phyloP scores from a whole-genome alignment of 805 yeast species.

The Cyberlindnera euphorbiiphila region DNA sequence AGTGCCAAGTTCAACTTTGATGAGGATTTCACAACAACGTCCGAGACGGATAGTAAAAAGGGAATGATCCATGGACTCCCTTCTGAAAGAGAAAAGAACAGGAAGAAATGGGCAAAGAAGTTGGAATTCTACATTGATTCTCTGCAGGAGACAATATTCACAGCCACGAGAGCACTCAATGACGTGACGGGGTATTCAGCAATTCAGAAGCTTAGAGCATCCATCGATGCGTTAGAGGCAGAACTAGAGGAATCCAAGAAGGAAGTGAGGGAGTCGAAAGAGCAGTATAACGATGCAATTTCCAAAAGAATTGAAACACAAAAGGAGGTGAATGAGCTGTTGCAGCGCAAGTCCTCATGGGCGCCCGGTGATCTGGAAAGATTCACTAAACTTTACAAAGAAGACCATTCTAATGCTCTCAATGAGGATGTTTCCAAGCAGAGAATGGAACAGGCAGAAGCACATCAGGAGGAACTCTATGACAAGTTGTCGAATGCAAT shows the following conservation, averaged over 20 bases:
- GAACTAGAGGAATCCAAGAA: constrained; percentile 46
- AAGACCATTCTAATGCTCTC: constrained; percentile 72
- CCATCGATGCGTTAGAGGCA: constrained; percentile 54
- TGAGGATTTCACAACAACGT: constrained; percentile 29
- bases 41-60: constrained; percentile 10
- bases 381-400: constrained; percentile 76
- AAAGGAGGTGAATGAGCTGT: constrained; percentile 77
- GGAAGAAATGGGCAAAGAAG: constrained; percentile 40
- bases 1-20: constrained; percentile 34
- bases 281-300: constrained; percentile 55
- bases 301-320: constrained; percentile 66
- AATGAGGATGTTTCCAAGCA: constrained; percentile 49
- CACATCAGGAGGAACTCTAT: constrained; percentile 63
- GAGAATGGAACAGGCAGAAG: constrained; percentile 52
- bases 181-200: constrained; percentile 89
- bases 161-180: constrained; percentile 68
- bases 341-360: constrained; percentile 87
- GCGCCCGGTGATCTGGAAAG: constrained; percentile 69
- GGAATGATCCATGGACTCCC: constrained; percentile 38
- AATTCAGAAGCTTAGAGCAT: constrained; percentile 64
- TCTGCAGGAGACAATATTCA: constrained; percentile 51
- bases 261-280: constrained; percentile 46
- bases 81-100: constrained; percentile 39
- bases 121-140: constrained; percentile 50
- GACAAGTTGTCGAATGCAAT: constrained; percentile 70